Evolutionary conservation across 306 rosid species (phyloP).

Genomic region (Inga oerstediana): DNA sequence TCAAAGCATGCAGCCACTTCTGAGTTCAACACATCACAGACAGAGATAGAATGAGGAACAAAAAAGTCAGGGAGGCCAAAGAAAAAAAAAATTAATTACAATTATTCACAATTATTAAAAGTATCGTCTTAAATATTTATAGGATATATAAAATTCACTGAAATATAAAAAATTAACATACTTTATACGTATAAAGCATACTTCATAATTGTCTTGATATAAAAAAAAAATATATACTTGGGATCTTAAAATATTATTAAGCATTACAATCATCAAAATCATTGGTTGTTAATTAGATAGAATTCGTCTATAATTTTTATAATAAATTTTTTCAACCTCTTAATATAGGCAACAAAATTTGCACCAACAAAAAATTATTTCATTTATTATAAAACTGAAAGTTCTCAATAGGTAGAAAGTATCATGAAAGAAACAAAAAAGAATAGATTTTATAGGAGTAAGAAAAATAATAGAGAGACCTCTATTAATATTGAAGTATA

Average conservation of each 20-base stretch:
- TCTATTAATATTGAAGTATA: neutral
- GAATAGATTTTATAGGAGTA: neutral
- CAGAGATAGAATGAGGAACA: neutral
- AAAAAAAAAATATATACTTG: neutral
- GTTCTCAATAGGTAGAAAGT: too few relatives aligned
- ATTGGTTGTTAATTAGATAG: too few relatives aligned
- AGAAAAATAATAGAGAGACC: neutral
- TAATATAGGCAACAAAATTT: neutral
- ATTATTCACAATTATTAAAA: neutral
- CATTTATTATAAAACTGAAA: too few relatives aligned
- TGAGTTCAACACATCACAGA: neutral
- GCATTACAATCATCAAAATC: neutral
- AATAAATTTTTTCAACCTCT: too few relatives aligned
- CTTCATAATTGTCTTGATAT: neutral
- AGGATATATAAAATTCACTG: neutral
- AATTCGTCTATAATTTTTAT: too few relatives aligned
- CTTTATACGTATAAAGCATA: neutral
- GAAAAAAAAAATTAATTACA: neutral
- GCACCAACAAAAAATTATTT: neutral
- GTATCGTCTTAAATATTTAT: neutral
- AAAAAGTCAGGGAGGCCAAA: neutral
- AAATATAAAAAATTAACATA: too few relatives aligned
- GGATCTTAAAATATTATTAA: neutral
- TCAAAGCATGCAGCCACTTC: neutral
- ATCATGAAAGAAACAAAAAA: too few relatives aligned